A percentile compares a stretch with the other conserved stretches of the same genome.
These are phyloP conservation scores for Camelina hispida DNA, from an alignment of 345 rosid species.

Conservation along the genomic window DNA sequence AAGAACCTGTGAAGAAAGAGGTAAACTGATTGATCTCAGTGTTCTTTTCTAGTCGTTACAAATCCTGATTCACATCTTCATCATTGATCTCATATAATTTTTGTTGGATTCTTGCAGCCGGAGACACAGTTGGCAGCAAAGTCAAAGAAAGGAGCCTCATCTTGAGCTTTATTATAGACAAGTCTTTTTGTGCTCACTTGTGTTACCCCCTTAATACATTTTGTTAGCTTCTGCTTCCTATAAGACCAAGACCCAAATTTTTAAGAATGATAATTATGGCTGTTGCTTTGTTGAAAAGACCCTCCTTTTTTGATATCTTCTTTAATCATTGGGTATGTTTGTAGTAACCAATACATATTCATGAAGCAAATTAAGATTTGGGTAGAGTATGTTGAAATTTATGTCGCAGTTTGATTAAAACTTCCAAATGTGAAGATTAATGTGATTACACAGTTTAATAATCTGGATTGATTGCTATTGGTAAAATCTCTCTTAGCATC, in stretches of 20 bases:
- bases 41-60: not conserved
- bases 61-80: not conserved
- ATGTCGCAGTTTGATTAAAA: not conserved
- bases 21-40: constrained; percentile 39
- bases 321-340: not conserved
- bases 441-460: too few relatives aligned
- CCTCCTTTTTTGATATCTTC: too few relatives aligned
- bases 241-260: constrained; percentile 22
- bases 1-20: constrained; percentile 95
- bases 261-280: not conserved
- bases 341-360: not conserved
- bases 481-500: too few relatives aligned
- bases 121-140: constrained; percentile 82
- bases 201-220: constrained; percentile 14
- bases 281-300: not conserved
- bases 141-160: constrained; percentile 57
- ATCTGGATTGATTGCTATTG: too few relatives aligned
- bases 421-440: not conserved
- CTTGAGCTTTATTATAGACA: constrained; percentile 7
- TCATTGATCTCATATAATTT: not conserved
- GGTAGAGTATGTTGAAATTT: not conserved
- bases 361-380: not conserved
- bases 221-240: constrained; percentile 16
- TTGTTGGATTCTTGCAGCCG: constrained; percentile 52
- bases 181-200: not conserved